Base-by-base conservation (phyloP, 2,329 filamentous ascomycete genomes). In the Curvularia eragrostidis region DNA sequence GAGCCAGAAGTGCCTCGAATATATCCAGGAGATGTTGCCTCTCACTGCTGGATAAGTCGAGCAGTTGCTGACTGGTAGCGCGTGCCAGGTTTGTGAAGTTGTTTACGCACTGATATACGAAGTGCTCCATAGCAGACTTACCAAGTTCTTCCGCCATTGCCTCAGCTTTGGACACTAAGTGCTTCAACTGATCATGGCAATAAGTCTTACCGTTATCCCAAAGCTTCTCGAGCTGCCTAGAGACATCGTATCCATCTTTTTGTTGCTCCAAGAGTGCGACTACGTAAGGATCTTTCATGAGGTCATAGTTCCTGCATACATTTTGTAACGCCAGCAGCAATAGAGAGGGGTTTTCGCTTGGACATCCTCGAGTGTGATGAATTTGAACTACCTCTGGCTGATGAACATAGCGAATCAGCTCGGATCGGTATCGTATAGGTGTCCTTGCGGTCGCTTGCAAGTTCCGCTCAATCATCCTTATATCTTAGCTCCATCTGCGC, bases 381-480 rank as follows among this genome's bases (percentile, higher is more conserved):
- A 84, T 62, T 28, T 68, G 76, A 8, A 73, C 52, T 32, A 93
- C 75, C 9, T 79, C 70, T 1, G 92, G 92, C n/a, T 80, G 85
- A 64, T 91, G 88, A 2, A 90, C 87, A 65, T 87, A 82, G 18
- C 80, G 79, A n/a, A 90, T 73, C 3, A 96, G 83, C 62, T 95
- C 90, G 12, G 85, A 83, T 1, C 89, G 84, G 69, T 93, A 85
- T 1, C 83, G 68, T 2, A 84, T 88, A 0, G 93, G 93, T 0
- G 88, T 89, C 58, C 83, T 84, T 62, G 89, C 90, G 30, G 85
- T 80, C 1, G 91, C 85, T 71, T 93, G 83, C 42, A 97, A 78
- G 39, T 89, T 91, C 3, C 73, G 63, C 71, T 96, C 92, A 6
- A 96, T 83, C 4, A 75, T 71, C 47, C 81, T 82, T 46, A 26